phyloP scores from a whole-genome alignment of 108 stramenopile genomes.

The Discostella stelligeroides region DNA sequence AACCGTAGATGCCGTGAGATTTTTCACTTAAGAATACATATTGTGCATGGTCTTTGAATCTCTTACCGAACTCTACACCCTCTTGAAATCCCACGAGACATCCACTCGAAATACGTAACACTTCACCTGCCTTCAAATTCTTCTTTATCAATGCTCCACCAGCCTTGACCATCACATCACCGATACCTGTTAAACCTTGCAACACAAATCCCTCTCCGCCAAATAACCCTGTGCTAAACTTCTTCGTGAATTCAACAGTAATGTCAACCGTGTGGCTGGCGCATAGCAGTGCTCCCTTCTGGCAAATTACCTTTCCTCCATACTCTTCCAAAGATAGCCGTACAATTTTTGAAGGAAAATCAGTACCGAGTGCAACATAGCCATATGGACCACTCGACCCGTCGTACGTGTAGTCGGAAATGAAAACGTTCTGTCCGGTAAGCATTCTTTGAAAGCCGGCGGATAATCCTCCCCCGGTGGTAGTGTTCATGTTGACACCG shows the following conservation, averaged over 20 bases:
- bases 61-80: constrained; percentile 56
- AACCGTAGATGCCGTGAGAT: not conserved
- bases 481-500: constrained; percentile 75
- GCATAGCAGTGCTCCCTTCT: constrained; percentile 82
- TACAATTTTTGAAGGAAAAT: constrained; percentile 87
- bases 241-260: constrained; percentile 81
- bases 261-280: constrained; percentile 80
- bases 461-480: constrained; percentile 68
- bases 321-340: constrained; percentile 72
- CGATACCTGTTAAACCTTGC: constrained; percentile 74
- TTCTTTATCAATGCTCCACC: constrained; percentile 65
- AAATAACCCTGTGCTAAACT: constrained; percentile 80
- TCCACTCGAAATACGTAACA: constrained; percentile 79
- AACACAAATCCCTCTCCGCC: constrained; percentile 93
- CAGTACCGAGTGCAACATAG: constrained; percentile 82
- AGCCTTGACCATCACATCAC: constrained; percentile 87
- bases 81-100: constrained; percentile 80
- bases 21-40: not conserved
- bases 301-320: constrained; percentile 72
- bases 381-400: constrained; percentile 45
- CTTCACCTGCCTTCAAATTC: constrained; percentile 79
- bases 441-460: constrained; percentile 70
- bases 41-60: too few species aligned
- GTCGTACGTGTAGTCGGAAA: constrained; percentile 80
- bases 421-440: constrained; percentile 88